phyloP scores from a whole-genome alignment of 805 yeast genomes.

The Candida boleticola region DNA sequence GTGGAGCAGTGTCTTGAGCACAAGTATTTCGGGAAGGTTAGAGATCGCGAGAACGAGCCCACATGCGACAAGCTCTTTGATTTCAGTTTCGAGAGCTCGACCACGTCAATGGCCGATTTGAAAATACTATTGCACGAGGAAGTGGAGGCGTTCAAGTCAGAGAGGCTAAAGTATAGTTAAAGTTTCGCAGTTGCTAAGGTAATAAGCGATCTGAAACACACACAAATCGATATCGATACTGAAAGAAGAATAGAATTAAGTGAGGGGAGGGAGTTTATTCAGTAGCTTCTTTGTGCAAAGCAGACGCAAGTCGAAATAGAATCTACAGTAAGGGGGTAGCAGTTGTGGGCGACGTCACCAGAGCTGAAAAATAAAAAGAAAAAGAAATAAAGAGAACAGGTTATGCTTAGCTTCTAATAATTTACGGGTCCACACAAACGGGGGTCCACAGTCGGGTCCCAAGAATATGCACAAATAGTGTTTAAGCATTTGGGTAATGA shows the following conservation, averaged over 20 bases:
- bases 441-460: too few relatives aligned
- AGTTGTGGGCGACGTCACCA: too few relatives aligned
- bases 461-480: too few relatives aligned
- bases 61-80: conserved; percentile 51
- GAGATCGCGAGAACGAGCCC: conserved; percentile 59
- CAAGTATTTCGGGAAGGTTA: conserved; percentile 50
- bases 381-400: too few relatives aligned
- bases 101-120: conserved; percentile 31
- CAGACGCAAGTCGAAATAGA: too few relatives aligned
- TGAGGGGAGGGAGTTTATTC: too few relatives aligned
- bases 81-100: conserved; percentile 58
- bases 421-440: too few relatives aligned
- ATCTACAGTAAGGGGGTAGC: too few relatives aligned
- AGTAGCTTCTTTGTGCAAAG: too few relatives aligned
- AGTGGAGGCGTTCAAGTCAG: conserved; percentile 46
- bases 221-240: conserved; percentile 3
- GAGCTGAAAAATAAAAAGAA: too few relatives aligned
- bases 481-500: too few relatives aligned
- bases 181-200: conserved; percentile 15
- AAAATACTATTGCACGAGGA: conserved; percentile 51
- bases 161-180: conserved; percentile 9
- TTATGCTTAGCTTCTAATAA: too few relatives aligned
- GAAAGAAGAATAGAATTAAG: conserved; percentile 4
- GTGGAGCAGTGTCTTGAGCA: conserved; percentile 60
- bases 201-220: conserved; percentile 9